Base-by-base conservation (phyloP, 106 monocot species). In the Platanthera zijinensis region DNA sequence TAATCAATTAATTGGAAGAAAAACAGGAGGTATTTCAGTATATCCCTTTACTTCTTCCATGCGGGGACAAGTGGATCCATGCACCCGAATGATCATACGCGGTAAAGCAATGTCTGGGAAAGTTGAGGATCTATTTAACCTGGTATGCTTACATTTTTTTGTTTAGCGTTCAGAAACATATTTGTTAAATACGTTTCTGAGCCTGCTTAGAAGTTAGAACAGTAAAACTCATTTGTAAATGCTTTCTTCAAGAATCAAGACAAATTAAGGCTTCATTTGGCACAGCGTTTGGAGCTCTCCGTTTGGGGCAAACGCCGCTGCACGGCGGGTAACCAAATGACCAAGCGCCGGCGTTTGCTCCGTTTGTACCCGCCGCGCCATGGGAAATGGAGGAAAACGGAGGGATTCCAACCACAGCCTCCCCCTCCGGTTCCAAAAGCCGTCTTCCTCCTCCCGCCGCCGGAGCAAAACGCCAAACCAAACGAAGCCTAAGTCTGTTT, bases 1-100 rank as follows among this genome's bases (percentile, higher is more conserved):
- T 30, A 99, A 99, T 83, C 97, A 94, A 85, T 80, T 99, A 64
- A 92, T 99, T 76, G 97, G 97, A 76, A 94, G 97, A 64, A 99
- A 94, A 57, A 99, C 97, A 15, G 97, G 97, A 77, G 97, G 97
- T 49, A 99, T 99, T 77, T 99, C 94, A 61, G 84, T 99, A 80
- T 99, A 99, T 85, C 97, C 97, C 18, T 92, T 94, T 48, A 92
- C 92, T 66, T 99, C 97, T 48, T 86, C 97, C 50, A 72, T 92
- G 28, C 72, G 97, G 48, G 97, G 97, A 76, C 88, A 94, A 77
- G 70, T 61, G 48, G 86, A 99, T 81, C 97, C 97, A 51, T 89
- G 89, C 54, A 88, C 88, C 54, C 83, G 79, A 74, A 81, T 99
- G n/a, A 86, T 99, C 79, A 90, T 92, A 71, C 85, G 92, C 39